Evolutionary conservation across 2,329 filamentous ascomycete species (phyloP).

Genomic region (Botryotinia calthae): DNA sequence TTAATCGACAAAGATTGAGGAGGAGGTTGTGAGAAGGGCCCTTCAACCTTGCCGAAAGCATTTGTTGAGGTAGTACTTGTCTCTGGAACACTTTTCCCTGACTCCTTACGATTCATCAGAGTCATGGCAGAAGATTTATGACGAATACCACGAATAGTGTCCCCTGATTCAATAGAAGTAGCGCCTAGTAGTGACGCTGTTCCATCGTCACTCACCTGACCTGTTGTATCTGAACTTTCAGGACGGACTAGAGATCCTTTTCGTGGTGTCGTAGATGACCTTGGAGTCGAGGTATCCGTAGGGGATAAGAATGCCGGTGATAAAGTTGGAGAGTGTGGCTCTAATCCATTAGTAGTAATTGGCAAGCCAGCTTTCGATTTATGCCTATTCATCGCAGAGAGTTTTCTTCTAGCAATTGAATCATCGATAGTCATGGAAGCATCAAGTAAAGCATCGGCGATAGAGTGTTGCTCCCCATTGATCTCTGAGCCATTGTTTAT

Average conservation of each 20-base stretch:
- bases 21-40: constrained; percentile 41
- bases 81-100: constrained; percentile 60
- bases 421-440: constrained; percentile 86
- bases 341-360: constrained; percentile 25
- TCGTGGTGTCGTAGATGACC: constrained; percentile 24
- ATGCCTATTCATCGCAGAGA: constrained; percentile 52
- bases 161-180: constrained; percentile 35
- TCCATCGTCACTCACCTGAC: constrained; percentile 37
- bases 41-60: constrained; percentile 63
- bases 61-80: constrained; percentile 62
- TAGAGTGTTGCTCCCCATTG: constrained; percentile 58
- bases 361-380: constrained; percentile 43
- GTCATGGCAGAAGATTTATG: constrained; percentile 61
- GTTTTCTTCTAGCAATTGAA: constrained; percentile 53
- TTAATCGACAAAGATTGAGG: constrained; percentile 41
- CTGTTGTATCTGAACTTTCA: constrained; percentile 22
- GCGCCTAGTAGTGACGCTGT: constrained; percentile 33
- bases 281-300: constrained; percentile 24
- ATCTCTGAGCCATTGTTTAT: constrained; percentile 40
- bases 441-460: constrained; percentile 86
- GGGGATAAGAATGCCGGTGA: constrained; percentile 30
- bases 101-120: constrained; percentile 56
- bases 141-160: constrained; percentile 47
- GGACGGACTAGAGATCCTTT: constrained; percentile 24
- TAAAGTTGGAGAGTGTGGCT: constrained; percentile 28